A percentile compares a stretch with the other conserved stretches of the same genome.
Conservation (phyloP, 495 filamentous ascomycete genomes). For the Symbiotaphrina buchneri region DNA sequence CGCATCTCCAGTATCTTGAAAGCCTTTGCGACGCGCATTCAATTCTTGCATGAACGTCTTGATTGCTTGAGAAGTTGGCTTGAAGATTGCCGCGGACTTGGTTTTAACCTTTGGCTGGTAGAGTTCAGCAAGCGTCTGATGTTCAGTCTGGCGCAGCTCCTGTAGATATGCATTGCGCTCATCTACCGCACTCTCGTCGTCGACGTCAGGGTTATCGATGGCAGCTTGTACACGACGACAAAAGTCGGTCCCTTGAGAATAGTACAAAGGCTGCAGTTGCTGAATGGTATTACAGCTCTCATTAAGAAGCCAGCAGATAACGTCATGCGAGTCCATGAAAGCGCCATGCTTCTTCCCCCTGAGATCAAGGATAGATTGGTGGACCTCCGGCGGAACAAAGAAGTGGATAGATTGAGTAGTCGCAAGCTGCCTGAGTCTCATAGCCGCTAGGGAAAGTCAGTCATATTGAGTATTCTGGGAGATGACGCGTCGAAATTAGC, state of each 20-base stretch:
- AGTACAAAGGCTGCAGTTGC: constrained; percentile 29
- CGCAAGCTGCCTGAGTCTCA: constrained; percentile 16
- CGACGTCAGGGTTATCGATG: constrained; percentile 11
- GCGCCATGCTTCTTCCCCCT: constrained; percentile 4
- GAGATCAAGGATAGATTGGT: constrained; percentile 20
- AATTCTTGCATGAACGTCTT: constrained; percentile 11
- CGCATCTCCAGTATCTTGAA: constrained; percentile 10
- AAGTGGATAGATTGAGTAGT: constrained; percentile 15
- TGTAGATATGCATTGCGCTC: constrained; percentile 16
- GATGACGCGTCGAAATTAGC: background rate
- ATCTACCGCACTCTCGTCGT: constrained; percentile 7
- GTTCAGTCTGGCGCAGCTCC: constrained; percentile 17
- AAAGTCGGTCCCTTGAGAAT: constrained; percentile 32
- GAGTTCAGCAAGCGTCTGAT: constrained; percentile 20
- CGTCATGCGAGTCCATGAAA: constrained; percentile 22
- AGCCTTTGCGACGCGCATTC: constrained; percentile 6
- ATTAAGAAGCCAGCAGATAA: constrained; percentile 34
- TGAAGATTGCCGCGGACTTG: constrained; percentile 1
- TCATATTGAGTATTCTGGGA: background rate
- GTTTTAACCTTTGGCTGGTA: constrained; percentile 13
- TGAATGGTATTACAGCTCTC: constrained; percentile 33
- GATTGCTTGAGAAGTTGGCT: constrained; percentile 6
- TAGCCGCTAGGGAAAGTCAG: constrained; percentile 3
- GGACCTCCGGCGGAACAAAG: constrained; percentile 10
- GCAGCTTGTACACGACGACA: constrained; percentile 15